These are phyloP conservation scores for Petrea volubilis DNA, from an alignment of 257 asterid genomes.

Conservation along the genomic window DNA sequence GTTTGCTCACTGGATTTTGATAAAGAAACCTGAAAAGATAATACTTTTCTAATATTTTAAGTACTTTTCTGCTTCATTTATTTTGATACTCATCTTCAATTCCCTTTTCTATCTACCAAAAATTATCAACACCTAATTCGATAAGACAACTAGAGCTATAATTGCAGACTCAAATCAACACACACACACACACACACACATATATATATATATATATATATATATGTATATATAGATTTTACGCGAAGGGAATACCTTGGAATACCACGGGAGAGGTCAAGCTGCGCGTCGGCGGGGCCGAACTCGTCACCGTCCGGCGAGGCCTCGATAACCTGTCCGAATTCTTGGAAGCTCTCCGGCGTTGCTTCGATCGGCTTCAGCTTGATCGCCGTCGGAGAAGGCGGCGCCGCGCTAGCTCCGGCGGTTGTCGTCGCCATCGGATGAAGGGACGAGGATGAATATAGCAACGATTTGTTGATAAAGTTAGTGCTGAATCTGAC, in stretches of 20 bases:
- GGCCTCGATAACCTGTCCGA: slow-evolving; percentile 78
- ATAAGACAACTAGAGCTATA: background rate
- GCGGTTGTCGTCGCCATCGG: slow-evolving; percentile 27
- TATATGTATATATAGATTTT: background rate
- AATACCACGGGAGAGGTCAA: slow-evolving; percentile 71
- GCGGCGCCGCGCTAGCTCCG: slow-evolving; percentile 2
- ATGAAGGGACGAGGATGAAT: slow-evolving; percentile 6
- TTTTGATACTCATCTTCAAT: background rate
- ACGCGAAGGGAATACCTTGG: slow-evolving; percentile 55
- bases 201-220: too few species aligned
- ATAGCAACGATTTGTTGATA: background rate
- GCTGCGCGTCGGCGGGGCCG: slow-evolving; percentile 84
- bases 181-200: background rate
- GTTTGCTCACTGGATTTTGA: background rate
- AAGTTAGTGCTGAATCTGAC: background rate
- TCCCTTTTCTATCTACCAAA: background rate
- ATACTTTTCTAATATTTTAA: background rate
- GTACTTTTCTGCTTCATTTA: background rate
- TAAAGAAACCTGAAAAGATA: background rate
- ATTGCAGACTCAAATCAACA: background rate
- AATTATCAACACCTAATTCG: background rate
- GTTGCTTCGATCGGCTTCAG: slow-evolving; percentile 75
- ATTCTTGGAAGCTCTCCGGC: slow-evolving; percentile 69
- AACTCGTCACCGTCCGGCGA: slow-evolving; percentile 69
- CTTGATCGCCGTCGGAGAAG: slow-evolving; percentile 40